Evolutionary conservation across 129 eudicot species (phyloP).

Genomic region (Erigeron canadensis): DNA sequence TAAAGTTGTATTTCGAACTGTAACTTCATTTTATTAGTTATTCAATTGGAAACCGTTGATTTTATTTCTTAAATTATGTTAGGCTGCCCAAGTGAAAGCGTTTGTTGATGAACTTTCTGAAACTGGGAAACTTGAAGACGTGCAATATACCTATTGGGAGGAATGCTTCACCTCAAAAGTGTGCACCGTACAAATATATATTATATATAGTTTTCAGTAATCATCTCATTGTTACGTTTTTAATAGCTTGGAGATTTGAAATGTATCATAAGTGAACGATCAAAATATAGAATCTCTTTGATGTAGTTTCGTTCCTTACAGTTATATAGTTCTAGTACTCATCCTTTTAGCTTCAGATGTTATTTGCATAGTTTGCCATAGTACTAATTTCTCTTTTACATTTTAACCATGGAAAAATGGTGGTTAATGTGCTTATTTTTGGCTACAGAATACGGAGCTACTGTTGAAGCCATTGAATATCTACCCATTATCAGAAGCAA

Average conservation of each 20-base stretch:
- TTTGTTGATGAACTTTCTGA: constrained; percentile 71
- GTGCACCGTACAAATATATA: constrained; percentile 9
- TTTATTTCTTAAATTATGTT: constrained; percentile 18
- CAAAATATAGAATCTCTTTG: constrained; percentile 5
- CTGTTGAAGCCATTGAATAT: constrained; percentile 57
- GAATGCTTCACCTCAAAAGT: constrained; percentile 96
- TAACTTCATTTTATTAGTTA: constrained; percentile 13
- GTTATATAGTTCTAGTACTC: background rate
- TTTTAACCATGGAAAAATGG: constrained; percentile 12
- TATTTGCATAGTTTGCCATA: too few relatives aligned
- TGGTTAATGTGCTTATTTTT: constrained; percentile 23
- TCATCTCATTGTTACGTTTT: too few relatives aligned
- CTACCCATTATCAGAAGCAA: constrained; percentile 49
- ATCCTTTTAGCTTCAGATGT: background rate
- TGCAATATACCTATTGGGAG: constrained; percentile 75
- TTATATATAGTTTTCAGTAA: too few relatives aligned
- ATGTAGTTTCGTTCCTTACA: constrained; percentile 9
- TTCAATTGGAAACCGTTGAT: constrained; percentile 2
- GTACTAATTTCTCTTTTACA: background rate
- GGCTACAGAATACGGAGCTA: constrained; percentile 61
- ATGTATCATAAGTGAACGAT: background rate
- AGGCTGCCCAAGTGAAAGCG: constrained; percentile 77
- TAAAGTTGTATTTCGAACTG: constrained; percentile 25
- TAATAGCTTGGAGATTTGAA: background rate
- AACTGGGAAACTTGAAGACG: constrained; percentile 62